These are phyloP conservation scores for Chaetomium tenue DNA, from an alignment of 495 filamentous ascomycete species.

Conservation along the genomic window DNA sequence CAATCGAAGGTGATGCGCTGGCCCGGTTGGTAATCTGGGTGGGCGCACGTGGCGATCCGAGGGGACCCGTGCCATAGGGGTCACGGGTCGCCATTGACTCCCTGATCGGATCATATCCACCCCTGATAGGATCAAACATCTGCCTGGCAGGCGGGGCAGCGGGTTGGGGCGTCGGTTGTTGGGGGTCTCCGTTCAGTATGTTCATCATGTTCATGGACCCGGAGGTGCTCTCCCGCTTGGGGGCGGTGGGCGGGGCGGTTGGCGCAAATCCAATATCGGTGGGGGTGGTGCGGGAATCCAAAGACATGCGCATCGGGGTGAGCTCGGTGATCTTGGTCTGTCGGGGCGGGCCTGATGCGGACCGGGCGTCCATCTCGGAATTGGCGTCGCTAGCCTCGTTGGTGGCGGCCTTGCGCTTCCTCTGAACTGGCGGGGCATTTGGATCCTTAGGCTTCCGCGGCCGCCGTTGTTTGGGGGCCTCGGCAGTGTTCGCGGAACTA, in stretches of 20 bases:
- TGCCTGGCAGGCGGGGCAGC: constrained; percentile 61
- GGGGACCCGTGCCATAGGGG: constrained; percentile 52
- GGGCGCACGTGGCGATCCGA: constrained; percentile 55
- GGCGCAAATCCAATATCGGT: constrained; percentile 27
- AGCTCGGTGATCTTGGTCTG: constrained; percentile 45
- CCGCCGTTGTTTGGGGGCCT: constrained; percentile 52
- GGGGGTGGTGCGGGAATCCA: constrained; percentile 32
- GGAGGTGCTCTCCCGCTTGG: constrained; percentile 42
- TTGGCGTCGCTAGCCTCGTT: constrained; percentile 34
- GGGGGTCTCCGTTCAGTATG: constrained; percentile 50
- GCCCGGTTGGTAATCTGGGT: constrained; percentile 59
- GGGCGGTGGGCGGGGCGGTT: constrained; percentile 32
- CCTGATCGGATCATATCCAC: constrained; percentile 58
- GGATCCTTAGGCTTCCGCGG: constrained; percentile 57
- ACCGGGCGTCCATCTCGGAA: constrained; percentile 26
- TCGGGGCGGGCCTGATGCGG: constrained; percentile 29
- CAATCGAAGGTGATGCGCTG: constrained; percentile 84
- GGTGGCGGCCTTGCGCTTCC: constrained; percentile 50
- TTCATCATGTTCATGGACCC: constrained; percentile 53
- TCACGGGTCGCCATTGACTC: constrained; percentile 49
- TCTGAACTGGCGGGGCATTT: constrained; percentile 51
- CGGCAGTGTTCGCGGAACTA: constrained; percentile 38
- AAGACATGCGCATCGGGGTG: constrained; percentile 34
- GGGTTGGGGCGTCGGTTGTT: constrained; percentile 37
- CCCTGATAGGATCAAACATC: constrained; percentile 84